Conservation (phyloP, 1,284 basidiomycete species). For the Cutaneotrichosporon daszewskae region DNA sequence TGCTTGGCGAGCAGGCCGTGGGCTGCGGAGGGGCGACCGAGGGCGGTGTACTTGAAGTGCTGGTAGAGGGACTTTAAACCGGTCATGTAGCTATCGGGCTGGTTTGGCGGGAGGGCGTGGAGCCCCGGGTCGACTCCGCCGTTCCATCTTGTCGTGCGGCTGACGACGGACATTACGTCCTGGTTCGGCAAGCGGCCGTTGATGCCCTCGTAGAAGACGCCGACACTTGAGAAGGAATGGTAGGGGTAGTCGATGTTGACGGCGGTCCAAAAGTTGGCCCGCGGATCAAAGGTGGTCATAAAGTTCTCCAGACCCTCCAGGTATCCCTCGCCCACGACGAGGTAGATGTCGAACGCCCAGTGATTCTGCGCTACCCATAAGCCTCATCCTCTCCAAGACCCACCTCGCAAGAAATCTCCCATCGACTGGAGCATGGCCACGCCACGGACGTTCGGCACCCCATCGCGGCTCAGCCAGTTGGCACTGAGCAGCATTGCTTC, state of each 20-base stretch:
- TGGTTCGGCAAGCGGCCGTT: constrained; percentile 95
- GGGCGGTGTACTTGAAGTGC: constrained; percentile 39
- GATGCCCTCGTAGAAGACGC: constrained; percentile 87
- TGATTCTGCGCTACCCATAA: constrained; percentile 64
- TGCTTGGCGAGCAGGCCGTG: constrained; percentile 55
- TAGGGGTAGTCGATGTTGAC: constrained; percentile 92
- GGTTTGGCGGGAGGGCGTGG: constrained; percentile 59
- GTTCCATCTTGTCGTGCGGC: constrained; percentile 64
- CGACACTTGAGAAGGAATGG: constrained; percentile 91
- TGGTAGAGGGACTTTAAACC: constrained; percentile 31
- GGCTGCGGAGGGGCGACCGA: constrained; percentile 45
- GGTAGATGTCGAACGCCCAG: constrained; percentile 90
- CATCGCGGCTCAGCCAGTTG: constrained; percentile 67
- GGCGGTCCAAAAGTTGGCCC: constrained; percentile 85
- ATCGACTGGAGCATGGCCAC: constrained; percentile 75
- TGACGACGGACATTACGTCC: constrained; percentile 81
- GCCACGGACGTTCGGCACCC: constrained; percentile 68
- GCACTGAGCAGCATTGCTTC: constrained; percentile 88
- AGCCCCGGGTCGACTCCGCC: constrained; percentile 67
- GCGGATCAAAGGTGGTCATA: constrained; percentile 76
- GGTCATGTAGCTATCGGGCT: constrained; percentile 13
- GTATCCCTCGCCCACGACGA: constrained; percentile 83
- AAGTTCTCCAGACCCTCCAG: constrained; percentile 90
- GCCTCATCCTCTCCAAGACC: constrained; percentile 22
- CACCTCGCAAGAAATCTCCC: constrained; percentile 75